Percentiles rank a stretch among this genome's conserved stretches.
phyloP scores from a whole-genome alignment of 1,284 basidiomycete species.

The Termitomyces sp. region DNA sequence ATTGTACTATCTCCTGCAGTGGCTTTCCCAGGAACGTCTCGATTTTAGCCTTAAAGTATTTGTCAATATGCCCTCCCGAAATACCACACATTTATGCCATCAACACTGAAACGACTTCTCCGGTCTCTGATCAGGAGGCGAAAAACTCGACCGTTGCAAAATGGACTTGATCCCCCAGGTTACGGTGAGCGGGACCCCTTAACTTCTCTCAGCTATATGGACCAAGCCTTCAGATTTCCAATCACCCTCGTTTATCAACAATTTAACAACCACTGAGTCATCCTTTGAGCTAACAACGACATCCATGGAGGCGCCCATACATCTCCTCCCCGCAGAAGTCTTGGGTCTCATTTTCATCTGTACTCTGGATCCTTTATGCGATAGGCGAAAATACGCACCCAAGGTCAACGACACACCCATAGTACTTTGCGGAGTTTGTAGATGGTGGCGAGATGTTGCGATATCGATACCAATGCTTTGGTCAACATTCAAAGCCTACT shows the following conservation, averaged over 20 bases:
- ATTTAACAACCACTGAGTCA: background rate
- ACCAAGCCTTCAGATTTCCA: background rate
- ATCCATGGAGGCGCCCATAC: background rate
- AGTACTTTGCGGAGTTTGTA: background rate
- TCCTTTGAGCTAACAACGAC: background rate
- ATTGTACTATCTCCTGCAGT: too few species aligned
- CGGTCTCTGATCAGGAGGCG: background rate
- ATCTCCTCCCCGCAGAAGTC: background rate
- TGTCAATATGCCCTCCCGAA: too few species aligned
- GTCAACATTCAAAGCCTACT: background rate
- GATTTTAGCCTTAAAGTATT: too few species aligned
- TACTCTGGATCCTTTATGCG: background rate
- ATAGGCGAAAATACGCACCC: background rate
- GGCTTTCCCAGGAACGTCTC: too few species aligned
- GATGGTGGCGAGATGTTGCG: background rate
- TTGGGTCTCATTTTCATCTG: background rate
- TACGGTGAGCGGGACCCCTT: background rate
- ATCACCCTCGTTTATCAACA: background rate
- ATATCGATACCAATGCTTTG: background rate
- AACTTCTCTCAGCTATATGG: background rate
- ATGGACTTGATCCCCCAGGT: background rate
- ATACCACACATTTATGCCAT: too few species aligned
- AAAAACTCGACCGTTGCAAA: background rate
- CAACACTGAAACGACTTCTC: background rate
- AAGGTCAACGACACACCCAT: background rate